phyloP scores from a whole-genome alignment of 768 basidiomycete species.

The Kwoniella europaea region DNA sequence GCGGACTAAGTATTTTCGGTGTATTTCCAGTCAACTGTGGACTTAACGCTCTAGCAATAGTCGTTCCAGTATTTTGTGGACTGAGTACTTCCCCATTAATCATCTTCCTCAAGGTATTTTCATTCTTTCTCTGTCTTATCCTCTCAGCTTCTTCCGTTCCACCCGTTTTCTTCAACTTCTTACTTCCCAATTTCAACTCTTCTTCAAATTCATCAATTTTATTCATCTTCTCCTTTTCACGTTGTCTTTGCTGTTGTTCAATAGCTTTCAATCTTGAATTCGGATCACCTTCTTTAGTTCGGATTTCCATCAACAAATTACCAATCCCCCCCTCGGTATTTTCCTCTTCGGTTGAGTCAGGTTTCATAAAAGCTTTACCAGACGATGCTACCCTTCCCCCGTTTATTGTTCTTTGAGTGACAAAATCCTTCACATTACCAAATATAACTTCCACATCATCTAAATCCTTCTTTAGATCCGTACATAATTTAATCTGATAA shows the following conservation, averaged over 20 bases:
- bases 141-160: slow-evolving; percentile 90
- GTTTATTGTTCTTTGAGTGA: slow-evolving; percentile 62
- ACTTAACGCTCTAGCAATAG: slow-evolving; percentile 4
- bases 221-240: slow-evolving; percentile 73
- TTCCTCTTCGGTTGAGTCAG: slow-evolving; percentile 63
- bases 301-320: slow-evolving; percentile 77
- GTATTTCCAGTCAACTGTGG: slow-evolving; percentile 16
- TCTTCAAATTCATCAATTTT: slow-evolving; percentile 74
- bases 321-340: slow-evolving; percentile 66
- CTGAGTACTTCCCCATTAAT: slow-evolving; percentile 59
- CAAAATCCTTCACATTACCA: slow-evolving; percentile 85
- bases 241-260: slow-evolving; percentile 78
- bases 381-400: slow-evolving; percentile 1
- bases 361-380: slow-evolving; percentile 60
- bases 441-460: slow-evolving; percentile 86
- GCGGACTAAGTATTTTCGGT: slow-evolving; percentile 4
- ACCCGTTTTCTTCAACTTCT: slow-evolving; percentile 93
- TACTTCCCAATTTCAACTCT: slow-evolving; percentile 78
- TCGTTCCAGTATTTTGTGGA: slow-evolving; percentile 34
- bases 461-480: slow-evolving; percentile 87
- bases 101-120: slow-evolving; percentile 86
- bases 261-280: slow-evolving; percentile 88
- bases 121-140: slow-evolving; percentile 80
- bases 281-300: slow-evolving; percentile 78
- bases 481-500: slow-evolving; percentile 88